Evolutionary conservation across 441 rosid genomes (phyloP), one percentile per base, ranked within the genome.

Genomic region (Adansonia gregorii): DNA sequence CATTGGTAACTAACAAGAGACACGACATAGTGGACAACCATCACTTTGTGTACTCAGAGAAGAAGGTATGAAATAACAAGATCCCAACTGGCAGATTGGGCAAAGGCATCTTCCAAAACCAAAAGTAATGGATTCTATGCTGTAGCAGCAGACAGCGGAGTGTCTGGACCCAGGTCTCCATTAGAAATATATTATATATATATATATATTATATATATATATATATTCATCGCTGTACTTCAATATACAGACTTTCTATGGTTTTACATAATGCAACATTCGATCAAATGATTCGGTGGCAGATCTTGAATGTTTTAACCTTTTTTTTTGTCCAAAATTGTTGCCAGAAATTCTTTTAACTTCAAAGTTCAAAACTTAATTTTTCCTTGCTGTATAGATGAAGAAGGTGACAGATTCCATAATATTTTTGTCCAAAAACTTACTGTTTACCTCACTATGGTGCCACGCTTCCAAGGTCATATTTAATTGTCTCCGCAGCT

Each of bases 81-180:
- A 66, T 8, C 14, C 24, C 52, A 9, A 41, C 52, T 66, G 70
- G 51, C 51, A 43, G 17, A 8, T 65, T 66, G 51, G 52, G 70
- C 7, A 3, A 17, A 41, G 70, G 15, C 52, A n/a, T 66, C 70
- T 52, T 15, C 52, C 52, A 48, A 48, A 48, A 11, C 17, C 17
- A 15, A 43, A 66, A 66, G 51, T 17, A 41, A n/a, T 12, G 24
- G 51, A 43, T 41, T 66, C 52, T 41, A 66, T 66, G 70, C 12
- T 9, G 52, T 12, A 9, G 52, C 22, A 41, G 12, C 70, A n/a
- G 27, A 66, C 70, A 8, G 51, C 17, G 15, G 49, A 41, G 51
- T 39, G n/a, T 66, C 70, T 39, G 71, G 71, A 66, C 27, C 71
- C 71, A 66, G 52, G 17, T 66, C 51, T 51, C 27, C 70, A 41